Percentiles rank a stretch among this genome's conserved stretches.
Conservation (phyloP, 148 eudicot genomes). For the Fagopyrum homotropicum region DNA sequence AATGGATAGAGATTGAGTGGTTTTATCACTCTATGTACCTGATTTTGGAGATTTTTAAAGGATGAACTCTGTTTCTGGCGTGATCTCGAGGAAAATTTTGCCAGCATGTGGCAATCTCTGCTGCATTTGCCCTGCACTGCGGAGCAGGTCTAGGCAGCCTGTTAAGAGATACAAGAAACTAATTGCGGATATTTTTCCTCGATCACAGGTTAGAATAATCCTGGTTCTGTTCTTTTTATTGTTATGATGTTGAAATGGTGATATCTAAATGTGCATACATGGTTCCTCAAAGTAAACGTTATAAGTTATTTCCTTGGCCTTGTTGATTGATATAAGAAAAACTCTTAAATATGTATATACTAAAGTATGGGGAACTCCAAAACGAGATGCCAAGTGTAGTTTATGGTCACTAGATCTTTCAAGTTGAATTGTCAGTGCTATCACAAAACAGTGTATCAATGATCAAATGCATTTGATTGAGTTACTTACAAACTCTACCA, state of each 20-base stretch:
- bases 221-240: background rate
- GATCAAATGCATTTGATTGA: background rate
- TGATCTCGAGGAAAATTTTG: constrained; percentile 80
- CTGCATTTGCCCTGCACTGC: constrained; percentile 76
- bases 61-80: constrained; percentile 73
- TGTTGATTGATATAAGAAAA: too few species aligned
- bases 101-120: constrained; percentile 87
- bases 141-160: constrained; percentile 94
- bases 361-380: too few species aligned
- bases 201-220: constrained; percentile 51
- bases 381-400: background rate
- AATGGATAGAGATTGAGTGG: background rate
- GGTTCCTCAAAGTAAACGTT: background rate
- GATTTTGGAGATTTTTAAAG: background rate
- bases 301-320: too few species aligned
- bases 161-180: constrained; percentile 93
- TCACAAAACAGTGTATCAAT: background rate
- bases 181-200: constrained; percentile 75
- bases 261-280: background rate
- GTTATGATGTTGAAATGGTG: background rate
- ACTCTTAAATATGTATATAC: too few species aligned
- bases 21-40: background rate
- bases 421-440: background rate
- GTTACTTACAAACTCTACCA: background rate
- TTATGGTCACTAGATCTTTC: background rate